Evolutionary conservation across 2,329 filamentous ascomycete genomes (phyloP), one percentile per base, ranked within the genome.

Genomic region (Aciculosporium take): DNA sequence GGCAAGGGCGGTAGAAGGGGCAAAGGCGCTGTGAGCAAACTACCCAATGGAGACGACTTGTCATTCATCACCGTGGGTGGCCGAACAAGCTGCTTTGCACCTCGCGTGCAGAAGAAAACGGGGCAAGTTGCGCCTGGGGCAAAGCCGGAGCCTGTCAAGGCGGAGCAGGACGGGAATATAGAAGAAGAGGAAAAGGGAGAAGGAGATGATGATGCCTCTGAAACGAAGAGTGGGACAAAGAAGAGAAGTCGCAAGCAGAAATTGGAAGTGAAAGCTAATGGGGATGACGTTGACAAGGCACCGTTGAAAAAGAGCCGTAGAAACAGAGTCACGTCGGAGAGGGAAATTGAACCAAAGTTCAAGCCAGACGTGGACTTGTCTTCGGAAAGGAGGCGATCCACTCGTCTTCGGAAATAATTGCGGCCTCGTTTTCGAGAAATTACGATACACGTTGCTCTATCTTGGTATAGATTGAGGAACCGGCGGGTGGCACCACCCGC

Each of bases 61-160:
- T 77, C 79, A 0, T 91, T 89, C 54, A 62, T 96, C 37, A 95
- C 82, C 0, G 89, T 96, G 0, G 89, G 89, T 0, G 88, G 89
- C 2, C 70, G 91, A 35, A 96, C 91, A 3, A 94, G 85, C 54
- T 94, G 88, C 37, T 81, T 89, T 40, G 86, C 93, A 0, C 87
- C 87, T 0, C 76, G 70, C 10, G 64, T 91, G 23, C 91, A 96
- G 65, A 94, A 87, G 67, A 94, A 94, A 67, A 72, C 60, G 0
- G 71, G 69, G 0, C 55, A 56, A 3, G 57, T 67, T 4, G 57
- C 56, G 4, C 47, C 60, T 1, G 61, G 61, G 1, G 60, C 65
- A 24, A 71, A 72, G 48, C 62, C 66, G 35, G 62, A 68, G 44
- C 52, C 57, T 0, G 37, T 59, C 3, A 57, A 62, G 31, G 56